These are phyloP conservation scores for Prunus davidiana DNA, from an alignment of 306 rosid genomes.

Conservation along the genomic window DNA sequence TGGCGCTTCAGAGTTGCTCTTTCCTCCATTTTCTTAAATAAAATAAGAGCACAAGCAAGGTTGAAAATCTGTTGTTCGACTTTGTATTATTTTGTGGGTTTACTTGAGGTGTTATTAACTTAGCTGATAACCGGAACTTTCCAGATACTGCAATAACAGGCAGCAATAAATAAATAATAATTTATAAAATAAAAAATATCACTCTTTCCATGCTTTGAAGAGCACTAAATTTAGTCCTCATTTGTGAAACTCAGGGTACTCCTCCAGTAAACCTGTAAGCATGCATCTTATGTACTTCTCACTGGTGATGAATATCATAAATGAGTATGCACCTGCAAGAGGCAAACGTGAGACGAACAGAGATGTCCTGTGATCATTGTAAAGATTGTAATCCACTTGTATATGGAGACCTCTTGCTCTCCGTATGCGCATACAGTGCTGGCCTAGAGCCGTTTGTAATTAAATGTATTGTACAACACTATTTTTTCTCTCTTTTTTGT, in stretches of 20 bases:
- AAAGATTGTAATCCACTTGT: conserved; percentile 4
- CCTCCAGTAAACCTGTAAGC: conserved; percentile 84
- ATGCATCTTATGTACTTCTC: conserved; percentile 11
- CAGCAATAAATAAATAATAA: not conserved
- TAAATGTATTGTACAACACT: not conserved
- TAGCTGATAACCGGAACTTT: not conserved
- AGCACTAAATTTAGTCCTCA: conserved; percentile 7
- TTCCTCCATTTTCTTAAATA: not conserved
- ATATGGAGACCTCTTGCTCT: conserved; percentile 17
- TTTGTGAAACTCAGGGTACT: conserved; percentile 52
- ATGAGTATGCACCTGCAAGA: not conserved
- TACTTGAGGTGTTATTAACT: not conserved
- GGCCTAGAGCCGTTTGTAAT: conserved; percentile 13
- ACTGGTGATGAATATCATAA: conserved; percentile 1
- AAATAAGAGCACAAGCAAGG: not conserved
- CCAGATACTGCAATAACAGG: not conserved
- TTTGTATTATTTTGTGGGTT: not conserved
- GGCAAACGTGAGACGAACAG: conserved; percentile 1
- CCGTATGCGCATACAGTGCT: conserved; percentile 29
- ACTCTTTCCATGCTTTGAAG: conserved; percentile 14
- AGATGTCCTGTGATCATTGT: not conserved
- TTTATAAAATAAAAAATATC: not conserved
- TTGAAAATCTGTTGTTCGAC: not conserved
- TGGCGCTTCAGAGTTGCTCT: not conserved
- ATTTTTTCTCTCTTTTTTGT: not conserved